Evolutionary conservation across 306 rosid species (phyloP), one percentile per base, ranked within the genome.

Genomic region (Prunus campanulata): DNA sequence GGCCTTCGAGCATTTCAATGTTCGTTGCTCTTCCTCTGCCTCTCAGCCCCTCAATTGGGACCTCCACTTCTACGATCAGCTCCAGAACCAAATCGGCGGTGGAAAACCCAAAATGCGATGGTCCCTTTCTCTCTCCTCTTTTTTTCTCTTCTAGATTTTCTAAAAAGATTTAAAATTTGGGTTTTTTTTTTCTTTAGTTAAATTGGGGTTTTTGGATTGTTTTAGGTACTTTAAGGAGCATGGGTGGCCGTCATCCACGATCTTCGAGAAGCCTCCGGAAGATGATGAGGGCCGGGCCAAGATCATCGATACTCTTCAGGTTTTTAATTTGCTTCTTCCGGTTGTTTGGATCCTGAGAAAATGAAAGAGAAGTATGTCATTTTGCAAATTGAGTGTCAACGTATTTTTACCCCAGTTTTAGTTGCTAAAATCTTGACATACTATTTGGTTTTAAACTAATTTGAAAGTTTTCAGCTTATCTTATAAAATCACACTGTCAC

Each of bases 61-160:
- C 73, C 61, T 77, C 12, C 85, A 92, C 3, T 95, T 95, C 85
- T 92, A 95, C 71, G 97, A 95, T 76, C 88, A 66, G 52, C 93
- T 95, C 2, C 93, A 95, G 87, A 95, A 95, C 83, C 91, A 55
- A 74, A 78, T 95, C 62, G 97, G 97, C 50, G 97, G 99, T 42
- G 98, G 97, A 78, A 92, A 92, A 66, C 98, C 99, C 72, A 95
- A 95, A 90, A 95, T 95, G 99, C 93, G 97, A 83, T 95, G 99
- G 97, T 89, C 64, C 44, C 2, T 27, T 50, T 72, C 19, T 59
- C 12, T 46, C 50, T 7, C 2, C 14, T 13, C 35, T 22, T 60
- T 42, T 11, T 8, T 55, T 32, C 0, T 66, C 27, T 39, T 39
- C 44, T 39, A 39, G 0, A 0, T 6, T 32, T 5, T 24, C 2